Evolutionary conservation across 2,329 filamentous ascomycete species (phyloP).

Genomic region (Sphaerostilbella broomeana): DNA sequence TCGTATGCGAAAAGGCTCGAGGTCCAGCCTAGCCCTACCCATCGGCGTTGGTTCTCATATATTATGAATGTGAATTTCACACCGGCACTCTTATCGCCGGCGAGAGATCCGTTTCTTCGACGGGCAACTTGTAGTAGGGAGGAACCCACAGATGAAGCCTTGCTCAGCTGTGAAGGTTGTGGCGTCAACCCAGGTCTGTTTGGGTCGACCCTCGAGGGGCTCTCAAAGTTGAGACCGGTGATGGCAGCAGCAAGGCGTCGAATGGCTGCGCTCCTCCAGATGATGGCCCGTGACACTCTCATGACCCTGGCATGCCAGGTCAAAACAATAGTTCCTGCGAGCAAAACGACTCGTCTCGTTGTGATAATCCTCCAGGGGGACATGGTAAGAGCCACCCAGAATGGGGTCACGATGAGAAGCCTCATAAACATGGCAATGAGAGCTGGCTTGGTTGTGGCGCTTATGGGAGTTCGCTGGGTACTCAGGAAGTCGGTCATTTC

Average conservation of each 20-base stretch:
- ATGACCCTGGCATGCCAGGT: constrained; percentile 90
- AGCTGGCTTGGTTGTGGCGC: constrained; percentile 82
- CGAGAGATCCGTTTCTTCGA: constrained; percentile 26
- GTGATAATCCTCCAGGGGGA: constrained; percentile 82
- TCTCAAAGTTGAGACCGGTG: constrained; percentile 72
- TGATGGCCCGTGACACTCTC: constrained; percentile 73
- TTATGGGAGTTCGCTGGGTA: constrained; percentile 82
- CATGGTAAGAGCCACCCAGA: constrained; percentile 79
- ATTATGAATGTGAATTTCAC: constrained; percentile 95
- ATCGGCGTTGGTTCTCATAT: constrained; percentile 92
- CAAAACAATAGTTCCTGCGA: constrained; percentile 76
- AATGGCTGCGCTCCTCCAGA: constrained; percentile 80
- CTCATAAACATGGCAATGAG: constrained; percentile 85
- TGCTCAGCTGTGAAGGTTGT: constrained; percentile 41
- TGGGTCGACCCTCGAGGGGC: constrained; percentile 31
- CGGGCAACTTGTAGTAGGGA: constrained; percentile 24
- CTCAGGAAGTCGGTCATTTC: constrained; percentile 89
- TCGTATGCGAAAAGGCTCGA: constrained; percentile 87
- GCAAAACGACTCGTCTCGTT: constrained; percentile 74
- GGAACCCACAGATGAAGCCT: constrained; percentile 21
- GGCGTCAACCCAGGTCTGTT: constrained; percentile 11
- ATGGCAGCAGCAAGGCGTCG: constrained; percentile 63
- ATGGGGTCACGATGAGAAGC: constrained; percentile 77
- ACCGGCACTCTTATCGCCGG: constrained; percentile 55
- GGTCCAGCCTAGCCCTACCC: constrained; percentile 94